These are phyloP conservation scores for Salmacisia buchloeana DNA, from an alignment of 1,284 basidiomycete species.

Conservation along the genomic window DNA sequence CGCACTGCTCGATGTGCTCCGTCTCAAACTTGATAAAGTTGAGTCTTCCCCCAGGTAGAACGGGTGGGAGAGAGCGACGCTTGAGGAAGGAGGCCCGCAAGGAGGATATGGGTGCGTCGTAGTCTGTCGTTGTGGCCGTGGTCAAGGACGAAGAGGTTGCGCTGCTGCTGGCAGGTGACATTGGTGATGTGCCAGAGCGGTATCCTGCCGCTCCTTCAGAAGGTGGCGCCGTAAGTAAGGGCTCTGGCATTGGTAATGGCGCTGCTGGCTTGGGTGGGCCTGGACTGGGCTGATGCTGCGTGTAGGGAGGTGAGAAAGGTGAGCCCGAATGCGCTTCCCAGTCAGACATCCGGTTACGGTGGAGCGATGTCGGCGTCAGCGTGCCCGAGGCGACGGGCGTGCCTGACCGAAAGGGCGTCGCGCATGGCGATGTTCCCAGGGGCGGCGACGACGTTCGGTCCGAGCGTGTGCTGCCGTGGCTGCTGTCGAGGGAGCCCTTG, in stretches of 20 bases:
- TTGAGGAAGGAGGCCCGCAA: constrained; percentile 37
- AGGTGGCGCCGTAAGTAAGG: background rate
- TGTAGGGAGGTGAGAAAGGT: background rate
- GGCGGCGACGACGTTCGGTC: background rate
- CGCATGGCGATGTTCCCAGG: background rate
- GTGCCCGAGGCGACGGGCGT: constrained; percentile 30
- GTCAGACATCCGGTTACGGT: constrained; percentile 15
- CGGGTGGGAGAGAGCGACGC: constrained; percentile 38
- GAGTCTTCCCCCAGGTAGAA: constrained; percentile 74
- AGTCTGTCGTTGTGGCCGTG: background rate
- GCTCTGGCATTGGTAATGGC: background rate
- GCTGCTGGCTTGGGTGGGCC: background rate
- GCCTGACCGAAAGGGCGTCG: background rate
- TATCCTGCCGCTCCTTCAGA: background rate
- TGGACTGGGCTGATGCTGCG: background rate
- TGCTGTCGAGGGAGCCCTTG: background rate
- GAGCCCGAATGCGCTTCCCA: background rate
- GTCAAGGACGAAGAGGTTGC: background rate
- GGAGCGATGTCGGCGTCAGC: constrained; percentile 37
- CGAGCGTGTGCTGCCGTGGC: background rate
- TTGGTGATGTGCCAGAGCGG: background rate
- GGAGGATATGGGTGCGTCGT: constrained; percentile 10
- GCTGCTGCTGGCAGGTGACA: background rate
- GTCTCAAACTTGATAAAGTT: constrained; percentile 99
- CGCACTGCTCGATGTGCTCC: constrained; percentile 71